phyloP scores from a whole-genome alignment of 2,329 filamentous ascomycete genomes.

The Sclerotinia nivalis region DNA sequence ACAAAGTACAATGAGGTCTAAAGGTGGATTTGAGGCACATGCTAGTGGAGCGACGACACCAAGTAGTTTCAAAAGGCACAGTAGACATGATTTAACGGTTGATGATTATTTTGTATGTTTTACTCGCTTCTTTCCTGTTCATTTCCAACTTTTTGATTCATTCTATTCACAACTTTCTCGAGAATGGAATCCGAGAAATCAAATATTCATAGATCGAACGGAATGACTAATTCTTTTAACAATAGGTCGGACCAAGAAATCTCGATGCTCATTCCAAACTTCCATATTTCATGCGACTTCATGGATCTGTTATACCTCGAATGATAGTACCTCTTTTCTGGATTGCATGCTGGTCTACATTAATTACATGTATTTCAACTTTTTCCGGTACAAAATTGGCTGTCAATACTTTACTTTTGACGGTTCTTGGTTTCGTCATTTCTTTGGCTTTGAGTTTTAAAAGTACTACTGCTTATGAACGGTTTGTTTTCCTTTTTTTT shows the following conservation, averaged over 20 bases:
- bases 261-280: slow-evolving; percentile 74
- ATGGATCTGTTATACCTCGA: slow-evolving; percentile 72
- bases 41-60: slow-evolving; percentile 18
- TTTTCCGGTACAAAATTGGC: slow-evolving; percentile 46
- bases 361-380: slow-evolving; percentile 58
- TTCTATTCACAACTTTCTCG: neutral
- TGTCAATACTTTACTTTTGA: slow-evolving; percentile 69
- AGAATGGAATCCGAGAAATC: neutral
- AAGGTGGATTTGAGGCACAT: slow-evolving; percentile 11
- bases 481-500: slow-evolving; percentile 38
- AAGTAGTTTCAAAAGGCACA: slow-evolving; percentile 20
- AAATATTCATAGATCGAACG: neutral
- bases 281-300: slow-evolving; percentile 73
- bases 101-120: slow-evolving; percentile 38
- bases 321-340: slow-evolving; percentile 69
- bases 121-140: neutral
- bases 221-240: slow-evolving; percentile 5
- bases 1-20: slow-evolving; percentile 21
- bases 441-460: slow-evolving; percentile 77
- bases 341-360: slow-evolving; percentile 64
- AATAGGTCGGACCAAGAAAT: slow-evolving; percentile 60
- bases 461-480: slow-evolving; percentile 75
- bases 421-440: slow-evolving; percentile 79
- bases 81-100: slow-evolving; percentile 27
- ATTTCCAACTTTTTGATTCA: neutral